Evolutionary conservation across 306 rosid genomes (phyloP), one percentile per base, ranked within the genome.

Genomic region (Sophora flavescens): DNA sequence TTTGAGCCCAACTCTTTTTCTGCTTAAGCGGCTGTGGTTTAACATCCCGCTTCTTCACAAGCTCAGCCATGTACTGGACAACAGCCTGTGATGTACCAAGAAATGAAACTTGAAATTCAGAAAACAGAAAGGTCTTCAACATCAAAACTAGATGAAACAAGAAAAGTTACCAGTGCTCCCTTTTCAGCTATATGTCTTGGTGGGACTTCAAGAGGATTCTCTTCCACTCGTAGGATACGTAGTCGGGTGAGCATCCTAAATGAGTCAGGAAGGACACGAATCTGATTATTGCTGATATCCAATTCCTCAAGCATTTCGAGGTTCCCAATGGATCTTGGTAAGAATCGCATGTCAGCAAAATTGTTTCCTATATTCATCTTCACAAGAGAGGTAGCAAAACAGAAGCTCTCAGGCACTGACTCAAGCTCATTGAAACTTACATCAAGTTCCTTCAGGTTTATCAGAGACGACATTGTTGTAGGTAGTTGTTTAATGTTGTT

Each of bases 251-350:
- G 80, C 92, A 88, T 65, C 78, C 84, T 70, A 73, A 89, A 88
- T 39, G 96, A 83, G 45, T 86, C 88, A 8, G 92, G 92, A 32
- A 88, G 91, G 64, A 79, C 47, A 63, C 83, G 88, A 62, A 90
- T 90, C 83, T 90, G 96, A 74, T 90, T 90, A 30, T 88, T 88
- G 82, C 96, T 90, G 45, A 90, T 90, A 80, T 90, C 89, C 83
- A 90, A 78, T 69, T 90, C 96, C 82, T 90, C 92, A 33, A 90
- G 96, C 92, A 88, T 79, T 75, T 90, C 96, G 2, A 90, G 87
- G 80, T 90, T 90, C 77, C 96, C 96, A 50, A 90, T 86, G 15
- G 92, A 79, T 82, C 89, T 90, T 11, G 92, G 96, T 33, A 90
- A 75, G 6, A 74, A 83, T 54, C 63, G 77, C 81, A 90, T 58